Base-by-base conservation (phyloP, 1,139 yeast species). In the Yamadazyma siamensis region DNA sequence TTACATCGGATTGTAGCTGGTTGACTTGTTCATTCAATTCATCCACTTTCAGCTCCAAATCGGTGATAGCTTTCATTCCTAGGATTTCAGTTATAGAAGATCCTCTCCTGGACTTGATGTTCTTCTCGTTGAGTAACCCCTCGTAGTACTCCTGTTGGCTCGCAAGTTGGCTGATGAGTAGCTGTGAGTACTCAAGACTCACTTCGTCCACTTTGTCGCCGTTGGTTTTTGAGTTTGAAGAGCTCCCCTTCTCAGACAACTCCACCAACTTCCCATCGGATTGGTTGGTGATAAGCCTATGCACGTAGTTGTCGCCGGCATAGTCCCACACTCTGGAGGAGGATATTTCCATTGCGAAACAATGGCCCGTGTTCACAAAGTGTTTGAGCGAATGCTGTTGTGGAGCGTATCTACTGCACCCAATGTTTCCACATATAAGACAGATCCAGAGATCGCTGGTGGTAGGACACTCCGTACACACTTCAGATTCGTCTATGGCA, bases 301-400 rank as follows among this genome's bases (percentile, higher is more conserved):
- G 97, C 5, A 89, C 96, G 54, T 88, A 89, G 40, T 79, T 80
- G 51, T 89, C 96, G 2, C 91, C 91, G 0, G 91, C 89, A 53
- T 89, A 89, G 53, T 89, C 96, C 97, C 97, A 89, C 2, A 89
- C 95, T 29, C 97, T 64, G 38, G 89, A 94, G 0, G 95, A 77
- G 12, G 68, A 63, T 26, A 84, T 65, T 51, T 88, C 96, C 96
- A 89, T 87, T 0, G 96, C 85, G 59, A 86, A 89, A 49, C 95
- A 85, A 55, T 89, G 97, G 3, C 85, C 82, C 0, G 95, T 80
- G 11, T 65, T 65, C 13, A 79, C 74, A 54, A 77, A 88, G 55
- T 89, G 97, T 41, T 80, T 76, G 28, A 85, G 74, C 0, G 96
- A 94, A 59, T 89, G 97, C 32, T 85, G 89, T 29, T 61, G 65